Base-by-base conservation (phyloP, 768 basidiomycete species). In the Termitomyces bulborhizus region DNA sequence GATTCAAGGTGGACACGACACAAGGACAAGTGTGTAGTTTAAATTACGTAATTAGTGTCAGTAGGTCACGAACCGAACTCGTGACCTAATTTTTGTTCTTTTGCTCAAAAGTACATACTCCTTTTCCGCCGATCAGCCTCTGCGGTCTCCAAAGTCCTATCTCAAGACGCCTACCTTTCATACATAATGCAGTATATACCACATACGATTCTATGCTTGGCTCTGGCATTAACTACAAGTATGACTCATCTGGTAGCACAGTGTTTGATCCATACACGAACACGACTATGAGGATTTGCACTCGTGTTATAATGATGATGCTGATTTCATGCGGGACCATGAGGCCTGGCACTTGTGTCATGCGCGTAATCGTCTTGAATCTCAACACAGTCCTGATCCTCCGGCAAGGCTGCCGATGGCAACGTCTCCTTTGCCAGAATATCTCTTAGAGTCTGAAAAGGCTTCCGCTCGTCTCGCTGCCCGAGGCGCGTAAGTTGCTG, bases 401-500 rank as follows among this genome's bases (percentile, higher is more conserved):
- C 45, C 26, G 1, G 6, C 31, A 15, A 18, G 32, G 18, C 18
- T 11, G 5, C 86, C 85, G 4, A 44, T 40, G 34, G 60, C 54
- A 12, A 57, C 57, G 0, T 40, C 57, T 16, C 72, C 72, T 6
- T 66, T 68, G 0, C 57, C 61, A 13, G 66, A 70, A 46, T 76
- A 77, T 57, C 54, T 75, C 16, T 16, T 52, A 34, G 62, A 63
- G 6, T 68, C 74, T 2, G 57, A 62, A 0, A 55, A 66, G 34
- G 66, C 70, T 0, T 74, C 74, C 7, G 46, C 50, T 8, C 59
- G 51, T 4, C 57, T 75, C 5, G 18, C 53, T 0, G 60, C 68
- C 67, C 45, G 56, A 15, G 60, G 66, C 4, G 6, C 77, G 84
- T 24, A 91, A 90, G 63, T 77, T 91, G 1, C 75, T 91, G 47